phyloP scores from a whole-genome alignment of 2,329 filamentous ascomycete species.

The Exophiala mesophila region DNA sequence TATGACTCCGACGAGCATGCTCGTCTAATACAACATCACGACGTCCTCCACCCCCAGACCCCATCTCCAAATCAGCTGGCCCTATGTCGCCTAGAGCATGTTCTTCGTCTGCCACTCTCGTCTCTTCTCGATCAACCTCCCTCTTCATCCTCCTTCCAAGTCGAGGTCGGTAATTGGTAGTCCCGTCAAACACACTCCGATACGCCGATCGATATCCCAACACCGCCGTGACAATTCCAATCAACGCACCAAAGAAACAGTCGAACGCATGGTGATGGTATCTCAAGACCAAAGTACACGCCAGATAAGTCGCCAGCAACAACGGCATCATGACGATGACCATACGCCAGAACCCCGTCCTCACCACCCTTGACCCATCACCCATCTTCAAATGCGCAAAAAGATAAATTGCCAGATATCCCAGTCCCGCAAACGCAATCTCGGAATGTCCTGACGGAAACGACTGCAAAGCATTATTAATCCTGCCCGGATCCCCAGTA shows the following conservation, averaged over 20 bases:
- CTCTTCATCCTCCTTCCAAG: conserved; percentile 9
- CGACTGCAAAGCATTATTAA: conserved; percentile 79
- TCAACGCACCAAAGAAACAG: conserved; percentile 56
- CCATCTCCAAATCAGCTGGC: too few species aligned
- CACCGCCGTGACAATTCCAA: conserved; percentile 54
- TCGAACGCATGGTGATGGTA: conserved; percentile 69
- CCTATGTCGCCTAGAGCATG: too few species aligned
- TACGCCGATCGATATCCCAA: conserved; percentile 18
- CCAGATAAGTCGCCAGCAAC: conserved; percentile 61
- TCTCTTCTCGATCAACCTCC: too few species aligned
- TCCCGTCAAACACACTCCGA: conserved; percentile 7
- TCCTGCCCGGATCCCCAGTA: conserved; percentile 63
- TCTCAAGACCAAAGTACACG: conserved; percentile 64
- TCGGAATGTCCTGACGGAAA: conserved; percentile 78
- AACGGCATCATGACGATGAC: conserved; percentile 56
- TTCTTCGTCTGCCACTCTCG: too few species aligned
- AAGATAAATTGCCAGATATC: conserved; percentile 66
- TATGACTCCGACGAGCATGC: too few species aligned
- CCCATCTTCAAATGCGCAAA: conserved; percentile 62
- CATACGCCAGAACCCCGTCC: conserved; percentile 34
- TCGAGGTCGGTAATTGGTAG: conserved; percentile 10
- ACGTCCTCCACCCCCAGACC: too few species aligned
- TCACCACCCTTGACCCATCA: conserved; percentile 44
- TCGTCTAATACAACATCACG: too few species aligned
- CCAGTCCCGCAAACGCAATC: conserved; percentile 73